Conservation (phyloP, 2,329 filamentous ascomycete genomes). For the Botrytis aclada region DNA sequence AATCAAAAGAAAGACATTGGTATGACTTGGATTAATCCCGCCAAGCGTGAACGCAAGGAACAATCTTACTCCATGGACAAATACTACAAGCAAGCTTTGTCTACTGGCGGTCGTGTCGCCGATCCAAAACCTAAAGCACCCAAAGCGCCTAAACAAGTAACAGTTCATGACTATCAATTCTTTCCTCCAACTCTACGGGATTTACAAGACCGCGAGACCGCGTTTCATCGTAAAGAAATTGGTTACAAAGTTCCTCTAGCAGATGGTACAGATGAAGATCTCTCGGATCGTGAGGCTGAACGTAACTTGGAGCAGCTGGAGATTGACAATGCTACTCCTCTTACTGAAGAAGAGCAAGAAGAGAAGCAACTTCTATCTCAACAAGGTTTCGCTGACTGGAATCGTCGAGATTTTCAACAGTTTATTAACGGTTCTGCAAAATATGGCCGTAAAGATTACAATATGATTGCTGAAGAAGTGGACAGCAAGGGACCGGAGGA, state of each 20-base stretch:
- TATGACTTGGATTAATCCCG: conserved; percentile 94
- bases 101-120: conserved; percentile 71
- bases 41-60: conserved; percentile 97
- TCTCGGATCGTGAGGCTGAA: conserved; percentile 83
- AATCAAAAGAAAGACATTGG: conserved; percentile 89
- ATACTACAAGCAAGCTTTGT: conserved; percentile 91
- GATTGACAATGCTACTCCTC: conserved; percentile 84
- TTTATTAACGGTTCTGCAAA: conserved; percentile 95
- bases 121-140: conserved; percentile 93
- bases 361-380: conserved; percentile 80
- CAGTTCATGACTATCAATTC: conserved; percentile 96
- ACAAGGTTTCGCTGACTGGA: conserved; percentile 92
- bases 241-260: conserved; percentile 88
- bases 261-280: conserved; percentile 82
- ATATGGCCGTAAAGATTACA: conserved; percentile 83
- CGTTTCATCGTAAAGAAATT: conserved; percentile 93
- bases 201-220: conserved; percentile 93
- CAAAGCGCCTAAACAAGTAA: conserved; percentile 88
- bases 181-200: conserved; percentile 82
- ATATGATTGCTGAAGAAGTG: conserved; percentile 81
- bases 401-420: conserved; percentile 95
- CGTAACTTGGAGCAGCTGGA: conserved; percentile 84
- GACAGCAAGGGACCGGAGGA: conserved; percentile 85
- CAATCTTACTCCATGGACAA: conserved; percentile 98
- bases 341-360: conserved; percentile 85